Base-by-base conservation (phyloP, 2,329 filamentous ascomycete species). In the Neofusicoccum umdonicola region DNA sequence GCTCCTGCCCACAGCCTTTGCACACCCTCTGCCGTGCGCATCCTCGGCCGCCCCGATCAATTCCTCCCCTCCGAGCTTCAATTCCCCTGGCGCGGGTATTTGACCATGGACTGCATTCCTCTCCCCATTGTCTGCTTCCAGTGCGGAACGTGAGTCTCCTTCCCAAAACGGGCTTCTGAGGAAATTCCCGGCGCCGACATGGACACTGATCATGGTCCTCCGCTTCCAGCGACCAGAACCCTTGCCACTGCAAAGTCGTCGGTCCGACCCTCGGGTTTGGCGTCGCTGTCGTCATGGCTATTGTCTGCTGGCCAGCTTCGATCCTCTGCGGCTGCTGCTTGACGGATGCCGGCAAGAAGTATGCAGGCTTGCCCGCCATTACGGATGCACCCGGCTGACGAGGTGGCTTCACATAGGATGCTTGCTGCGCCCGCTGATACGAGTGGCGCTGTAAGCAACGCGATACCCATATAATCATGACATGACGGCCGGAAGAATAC, bases 261-360 rank as follows among this genome's bases (percentile, higher is more conserved):
- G 83, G 84, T 1, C 84, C 84, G 42, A 86, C 83, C 1, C 70
- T 86, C 48, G 83, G 83, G 70, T 84, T 84, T 67, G 74, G 72
- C 9, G 73, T 80, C 57, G 81, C 81, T 1, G 74, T 86, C 45
- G 74, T 80, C 58, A 77, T 82, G 66, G 83, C 82, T 56, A 82
- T 85, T 13, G 68, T 86, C 37, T 85, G 83, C 67, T 87, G 83
- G 79, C 84, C 84, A 2, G 82, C 81, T 4, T 81, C 83, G 0
- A 73, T 87, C 22, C 78, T 87, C 54, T 86, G 84, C 72, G 82
- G 84, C n/a, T 86, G 84, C 69, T 84, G 82, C 68, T 78, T 79
- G 45, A 85, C 83, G 2, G 78, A 85, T 69, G 77, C 76, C 0
- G 84, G 84, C 27, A 84, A 83, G 70, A 80, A 80, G 84, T 85